Percentiles rank a stretch among this genome's conserved stretches.
Evolutionary conservation across 306 rosid species (phyloP).

Genomic region (Luffa acutangula): DNA sequence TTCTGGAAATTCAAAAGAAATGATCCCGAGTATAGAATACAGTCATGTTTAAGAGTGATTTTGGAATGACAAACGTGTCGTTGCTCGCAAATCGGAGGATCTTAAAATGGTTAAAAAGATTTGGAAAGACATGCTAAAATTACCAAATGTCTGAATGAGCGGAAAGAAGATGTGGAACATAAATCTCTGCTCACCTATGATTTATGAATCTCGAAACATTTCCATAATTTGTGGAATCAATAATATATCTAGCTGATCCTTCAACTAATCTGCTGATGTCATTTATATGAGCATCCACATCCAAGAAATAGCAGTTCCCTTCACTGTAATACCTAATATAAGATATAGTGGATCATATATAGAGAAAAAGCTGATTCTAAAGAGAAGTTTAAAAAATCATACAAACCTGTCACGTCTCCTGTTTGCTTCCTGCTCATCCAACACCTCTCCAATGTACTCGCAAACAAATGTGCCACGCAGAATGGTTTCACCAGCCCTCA

Average conservation of each 20-base stretch:
- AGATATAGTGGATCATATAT: background rate
- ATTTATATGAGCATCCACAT: slow-evolving; percentile 53
- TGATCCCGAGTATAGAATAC: background rate
- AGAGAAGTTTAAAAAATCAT: slow-evolving; percentile 1
- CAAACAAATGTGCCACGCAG: slow-evolving; percentile 90
- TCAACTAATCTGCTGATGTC: slow-evolving; percentile 87
- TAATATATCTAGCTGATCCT: slow-evolving; percentile 45
- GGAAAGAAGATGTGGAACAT: background rate
- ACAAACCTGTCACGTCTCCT: slow-evolving; percentile 53
- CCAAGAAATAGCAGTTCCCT: slow-evolving; percentile 47
- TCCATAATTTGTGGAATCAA: slow-evolving; percentile 71
- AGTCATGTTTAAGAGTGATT: background rate
- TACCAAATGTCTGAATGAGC: background rate
- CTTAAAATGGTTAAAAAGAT: background rate
- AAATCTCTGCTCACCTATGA: slow-evolving; percentile 54
- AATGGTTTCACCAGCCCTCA: slow-evolving; percentile 83
- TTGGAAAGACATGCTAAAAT: background rate
- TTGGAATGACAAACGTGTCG: background rate
- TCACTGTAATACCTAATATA: slow-evolving; percentile 41
- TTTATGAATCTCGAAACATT: slow-evolving; percentile 92
- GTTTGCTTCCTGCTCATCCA: slow-evolving; percentile 62
- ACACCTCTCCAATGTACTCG: slow-evolving; percentile 82
- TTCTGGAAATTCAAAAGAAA: background rate
- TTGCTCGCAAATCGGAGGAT: background rate
- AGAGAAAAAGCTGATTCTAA: background rate